These are phyloP conservation scores for Podospora anserina DNA, from an alignment of 495 filamentous ascomycete species.

Conservation along the genomic window DNA sequence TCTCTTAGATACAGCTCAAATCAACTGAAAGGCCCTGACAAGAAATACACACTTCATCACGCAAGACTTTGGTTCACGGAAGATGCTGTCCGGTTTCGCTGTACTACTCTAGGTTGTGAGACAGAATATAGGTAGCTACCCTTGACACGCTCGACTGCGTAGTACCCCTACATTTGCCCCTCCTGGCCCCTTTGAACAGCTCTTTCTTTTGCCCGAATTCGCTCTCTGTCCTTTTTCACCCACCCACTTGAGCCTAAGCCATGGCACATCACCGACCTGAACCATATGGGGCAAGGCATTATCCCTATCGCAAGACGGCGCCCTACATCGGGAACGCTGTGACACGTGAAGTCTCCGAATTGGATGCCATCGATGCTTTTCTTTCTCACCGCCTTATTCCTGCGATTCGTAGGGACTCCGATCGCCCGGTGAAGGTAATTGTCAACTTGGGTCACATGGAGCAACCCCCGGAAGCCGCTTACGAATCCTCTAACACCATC, in stretches of 20 bases:
- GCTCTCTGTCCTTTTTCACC: not conserved
- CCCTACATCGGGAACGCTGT: too few relatives aligned
- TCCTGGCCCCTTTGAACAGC: not conserved
- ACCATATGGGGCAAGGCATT: not conserved
- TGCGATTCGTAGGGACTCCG: not conserved
- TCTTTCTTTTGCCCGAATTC: not conserved
- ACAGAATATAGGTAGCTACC: not conserved
- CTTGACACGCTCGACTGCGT: not conserved
- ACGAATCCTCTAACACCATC: not conserved
- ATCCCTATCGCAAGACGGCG: not conserved
- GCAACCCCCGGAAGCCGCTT: not conserved
- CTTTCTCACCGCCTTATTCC: not conserved
- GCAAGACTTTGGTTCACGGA: too few relatives aligned
- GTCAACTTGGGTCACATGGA: conserved; percentile 4
- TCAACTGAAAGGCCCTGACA: too few relatives aligned
- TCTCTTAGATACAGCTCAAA: too few relatives aligned
- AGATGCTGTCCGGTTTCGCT: not conserved
- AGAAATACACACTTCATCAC: too few relatives aligned
- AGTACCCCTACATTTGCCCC: not conserved
- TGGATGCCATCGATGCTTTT: not conserved
- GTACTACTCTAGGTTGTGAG: not conserved
- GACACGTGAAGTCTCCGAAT: not conserved
- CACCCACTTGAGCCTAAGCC: not conserved
- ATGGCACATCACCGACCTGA: not conserved
- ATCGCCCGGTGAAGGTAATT: conserved; percentile 2